A percentile compares a stretch with the other conserved stretches of the same genome.
Conservation (phyloP, 23 red algal species). For the Gracilaria gracilis region DNA sequence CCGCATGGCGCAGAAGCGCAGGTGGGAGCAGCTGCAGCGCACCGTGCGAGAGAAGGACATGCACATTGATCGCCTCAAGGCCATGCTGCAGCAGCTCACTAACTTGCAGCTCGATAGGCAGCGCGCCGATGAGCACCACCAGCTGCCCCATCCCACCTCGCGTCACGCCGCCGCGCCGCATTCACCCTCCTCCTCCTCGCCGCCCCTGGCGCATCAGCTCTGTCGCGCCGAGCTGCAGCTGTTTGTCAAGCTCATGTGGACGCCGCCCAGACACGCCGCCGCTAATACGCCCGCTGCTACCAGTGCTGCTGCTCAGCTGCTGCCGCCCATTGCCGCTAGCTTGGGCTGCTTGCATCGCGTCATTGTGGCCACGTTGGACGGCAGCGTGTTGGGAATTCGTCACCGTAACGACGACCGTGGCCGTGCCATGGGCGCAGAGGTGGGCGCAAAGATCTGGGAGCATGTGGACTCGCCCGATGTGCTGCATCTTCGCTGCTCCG, state of each 20-base stretch:
- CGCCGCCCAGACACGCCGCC: not conserved
- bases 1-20: conserved; percentile 75
- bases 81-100: conserved; percentile 64
- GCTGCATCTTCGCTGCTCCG: conserved; percentile 46
- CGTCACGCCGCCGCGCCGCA: not conserved
- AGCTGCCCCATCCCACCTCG: not conserved
- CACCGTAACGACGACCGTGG: conserved; percentile 43
- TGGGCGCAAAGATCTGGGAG: conserved; percentile 63
- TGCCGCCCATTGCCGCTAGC: conserved; percentile 47
- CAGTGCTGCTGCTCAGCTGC: not conserved
- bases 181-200: too few relatives aligned
- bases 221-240: conserved; percentile 39
- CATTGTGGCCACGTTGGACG: conserved; percentile 56
- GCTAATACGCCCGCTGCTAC: not conserved
- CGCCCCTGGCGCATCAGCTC: conserved; percentile 2
- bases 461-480: conserved; percentile 48
- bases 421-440: conserved; percentile 54
- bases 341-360: conserved; percentile 67
- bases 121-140: not conserved
- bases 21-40: conserved; percentile 63
- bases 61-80: conserved; percentile 51
- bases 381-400: conserved; percentile 53
- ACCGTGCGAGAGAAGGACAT: conserved; percentile 58
- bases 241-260: conserved; percentile 51
- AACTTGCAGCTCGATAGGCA: not conserved